phyloP scores from a whole-genome alignment of 441 rosid species.

The Cnidoscolus chayamansa region DNA sequence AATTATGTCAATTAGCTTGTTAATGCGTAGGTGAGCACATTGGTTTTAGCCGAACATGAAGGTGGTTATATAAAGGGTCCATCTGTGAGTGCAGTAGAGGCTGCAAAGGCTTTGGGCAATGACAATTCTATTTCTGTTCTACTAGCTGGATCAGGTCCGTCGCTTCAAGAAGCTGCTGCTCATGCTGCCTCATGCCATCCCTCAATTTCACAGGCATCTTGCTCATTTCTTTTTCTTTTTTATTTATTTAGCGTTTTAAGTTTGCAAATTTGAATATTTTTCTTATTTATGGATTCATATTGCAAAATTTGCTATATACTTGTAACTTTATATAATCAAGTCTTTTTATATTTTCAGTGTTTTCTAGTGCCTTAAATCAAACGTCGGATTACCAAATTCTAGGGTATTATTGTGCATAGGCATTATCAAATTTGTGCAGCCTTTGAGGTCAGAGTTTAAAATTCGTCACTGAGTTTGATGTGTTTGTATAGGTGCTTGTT shows the following conservation, averaged over 20 bases:
- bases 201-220: conserved; percentile 57
- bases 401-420: no score
- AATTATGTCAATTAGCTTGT: not conserved
- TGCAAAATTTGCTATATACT: no score
- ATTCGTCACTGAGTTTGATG: not conserved
- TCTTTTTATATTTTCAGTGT: no score
- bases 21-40: conserved; percentile 54
- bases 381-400: no score
- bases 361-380: no score
- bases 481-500: conserved; percentile 56
- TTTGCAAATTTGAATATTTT: not conserved
- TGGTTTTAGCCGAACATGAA: conserved; percentile 77
- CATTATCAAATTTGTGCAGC: no score
- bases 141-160: conserved; percentile 82
- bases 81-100: conserved; percentile 64
- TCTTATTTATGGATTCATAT: no score
- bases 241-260: not conserved
- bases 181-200: conserved; percentile 76
- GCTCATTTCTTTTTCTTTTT: not conserved
- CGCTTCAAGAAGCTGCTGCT: conserved; percentile 65
- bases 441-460: no score
- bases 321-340: no score
- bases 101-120: conserved; percentile 53
- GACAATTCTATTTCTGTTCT: conserved; percentile 59
- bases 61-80: conserved; percentile 59